Evolutionary conservation across 2,329 filamentous ascomycete species (phyloP).

Genomic region (Xylaria sp.): DNA sequence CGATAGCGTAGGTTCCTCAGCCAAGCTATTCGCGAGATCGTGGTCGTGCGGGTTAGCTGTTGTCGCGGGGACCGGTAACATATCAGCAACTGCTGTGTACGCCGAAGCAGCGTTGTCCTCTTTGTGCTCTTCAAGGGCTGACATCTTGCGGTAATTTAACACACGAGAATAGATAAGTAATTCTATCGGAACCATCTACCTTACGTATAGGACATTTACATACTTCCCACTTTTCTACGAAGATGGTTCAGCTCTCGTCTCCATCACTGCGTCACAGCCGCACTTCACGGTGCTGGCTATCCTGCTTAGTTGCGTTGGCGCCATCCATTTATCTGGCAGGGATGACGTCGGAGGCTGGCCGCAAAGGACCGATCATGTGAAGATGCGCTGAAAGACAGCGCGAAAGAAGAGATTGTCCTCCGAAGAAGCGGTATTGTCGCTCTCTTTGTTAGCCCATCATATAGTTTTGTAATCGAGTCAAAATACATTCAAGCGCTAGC

Average conservation of each 20-base stretch:
- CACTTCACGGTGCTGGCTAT: neutral
- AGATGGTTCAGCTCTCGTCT: neutral
- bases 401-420: neutral
- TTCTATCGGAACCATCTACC: neutral
- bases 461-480: neutral
- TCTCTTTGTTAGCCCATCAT: neutral
- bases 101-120: constrained; percentile 20
- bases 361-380: neutral
- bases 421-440: neutral
- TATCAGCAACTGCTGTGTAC: constrained; percentile 43
- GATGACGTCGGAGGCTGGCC: constrained; percentile 25
- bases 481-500: neutral
- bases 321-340: neutral
- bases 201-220: constrained; percentile 2
- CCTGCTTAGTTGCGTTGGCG: neutral
- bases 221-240: constrained; percentile 13
- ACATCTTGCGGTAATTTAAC: constrained; percentile 31
- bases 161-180: neutral
- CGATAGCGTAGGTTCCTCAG: constrained; percentile 50
- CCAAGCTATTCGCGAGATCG: constrained; percentile 40
- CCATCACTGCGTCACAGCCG: constrained; percentile 5
- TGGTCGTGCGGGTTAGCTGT: constrained; percentile 42
- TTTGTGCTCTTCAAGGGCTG: constrained; percentile 26
- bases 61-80: constrained; percentile 50
- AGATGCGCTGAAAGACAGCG: neutral